A percentile compares a stretch with the other conserved stretches of the same genome.
Evolutionary conservation across 352 stramenopile species (phyloP).

Genomic region (Globisporangium acanthophoron): DNA sequence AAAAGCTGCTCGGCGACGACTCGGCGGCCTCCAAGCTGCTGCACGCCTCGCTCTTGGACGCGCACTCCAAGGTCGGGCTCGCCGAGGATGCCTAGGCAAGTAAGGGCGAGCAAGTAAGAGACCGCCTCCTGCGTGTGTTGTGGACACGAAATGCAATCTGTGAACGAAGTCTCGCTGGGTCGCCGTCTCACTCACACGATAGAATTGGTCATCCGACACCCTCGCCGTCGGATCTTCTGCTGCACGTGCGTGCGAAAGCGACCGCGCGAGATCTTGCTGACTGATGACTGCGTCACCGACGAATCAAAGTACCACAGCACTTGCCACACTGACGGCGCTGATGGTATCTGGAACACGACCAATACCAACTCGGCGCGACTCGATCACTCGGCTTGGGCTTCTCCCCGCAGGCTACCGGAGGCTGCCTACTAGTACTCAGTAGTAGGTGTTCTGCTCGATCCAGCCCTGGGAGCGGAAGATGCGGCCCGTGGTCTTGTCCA

Average conservation of each 20-base stretch:
- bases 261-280: no score
- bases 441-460: constrained; percentile 81
- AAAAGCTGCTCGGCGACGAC: constrained; percentile 13
- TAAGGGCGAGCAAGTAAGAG: background rate
- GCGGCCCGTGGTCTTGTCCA: constrained; percentile 49
- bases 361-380: no score
- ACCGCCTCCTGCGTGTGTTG: background rate
- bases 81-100: background rate
- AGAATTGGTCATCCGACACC: no score
- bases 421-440: constrained; percentile 26
- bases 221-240: background rate
- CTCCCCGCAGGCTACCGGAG: no score
- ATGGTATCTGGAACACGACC: no score
- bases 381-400: no score
- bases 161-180: background rate
- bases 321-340: background rate
- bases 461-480: constrained; percentile 54
- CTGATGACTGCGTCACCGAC: no score
- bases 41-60: constrained; percentile 7
- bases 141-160: background rate
- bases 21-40: constrained; percentile 8
- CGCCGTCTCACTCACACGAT: no score
- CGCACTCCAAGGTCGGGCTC: constrained; percentile 7
- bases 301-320: background rate
- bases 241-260: no score